Evolutionary conservation across 768 basidiomycete species (phyloP).

Genomic region (Leucocoprinus leucothites): DNA sequence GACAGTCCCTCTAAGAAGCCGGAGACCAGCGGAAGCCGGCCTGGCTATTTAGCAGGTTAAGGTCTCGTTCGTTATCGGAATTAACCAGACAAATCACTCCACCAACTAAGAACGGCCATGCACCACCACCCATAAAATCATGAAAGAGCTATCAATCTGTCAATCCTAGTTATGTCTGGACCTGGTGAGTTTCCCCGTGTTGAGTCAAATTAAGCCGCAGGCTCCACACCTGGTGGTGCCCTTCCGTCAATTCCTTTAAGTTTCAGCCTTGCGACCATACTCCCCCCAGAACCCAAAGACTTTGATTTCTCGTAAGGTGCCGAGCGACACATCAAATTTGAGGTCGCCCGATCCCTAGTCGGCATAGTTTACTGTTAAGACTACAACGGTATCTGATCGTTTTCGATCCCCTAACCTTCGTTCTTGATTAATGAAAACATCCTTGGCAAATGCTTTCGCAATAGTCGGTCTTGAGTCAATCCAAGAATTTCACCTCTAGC

Average conservation of each 20-base stretch:
- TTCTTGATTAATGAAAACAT: no score
- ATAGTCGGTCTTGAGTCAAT: no score
- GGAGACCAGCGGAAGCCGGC: slow-evolving; percentile 71
- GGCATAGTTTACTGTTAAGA: no score
- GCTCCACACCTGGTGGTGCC: slow-evolving; percentile 70
- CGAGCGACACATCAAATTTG: no score
- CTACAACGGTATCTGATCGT: no score
- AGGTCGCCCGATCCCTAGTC: no score
- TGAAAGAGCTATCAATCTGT: slow-evolving; percentile 84
- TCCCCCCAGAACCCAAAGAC: slow-evolving; percentile 75
- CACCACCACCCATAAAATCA: slow-evolving; percentile 86
- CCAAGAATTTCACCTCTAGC: no score
- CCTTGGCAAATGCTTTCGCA: no score
- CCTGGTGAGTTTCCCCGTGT: slow-evolving; percentile 81
- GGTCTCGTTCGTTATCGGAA: slow-evolving; percentile 94
- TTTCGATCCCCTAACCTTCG: no score
- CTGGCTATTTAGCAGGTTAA: slow-evolving; percentile 91
- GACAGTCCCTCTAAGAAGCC: no score
- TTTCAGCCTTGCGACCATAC: slow-evolving; percentile 59
- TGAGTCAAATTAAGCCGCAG: slow-evolving; percentile 85
- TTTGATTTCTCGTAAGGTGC: slow-evolving; percentile 85
- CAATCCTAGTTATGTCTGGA: slow-evolving; percentile 75
- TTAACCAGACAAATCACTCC: slow-evolving; percentile 98
- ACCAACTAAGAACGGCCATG: slow-evolving; percentile 88
- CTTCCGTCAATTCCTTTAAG: slow-evolving; percentile 84